Evolutionary conservation across 2,329 filamentous ascomycete genomes (phyloP), one percentile per base, ranked within the genome.

Genomic region (Fusarium fracticaudum): DNA sequence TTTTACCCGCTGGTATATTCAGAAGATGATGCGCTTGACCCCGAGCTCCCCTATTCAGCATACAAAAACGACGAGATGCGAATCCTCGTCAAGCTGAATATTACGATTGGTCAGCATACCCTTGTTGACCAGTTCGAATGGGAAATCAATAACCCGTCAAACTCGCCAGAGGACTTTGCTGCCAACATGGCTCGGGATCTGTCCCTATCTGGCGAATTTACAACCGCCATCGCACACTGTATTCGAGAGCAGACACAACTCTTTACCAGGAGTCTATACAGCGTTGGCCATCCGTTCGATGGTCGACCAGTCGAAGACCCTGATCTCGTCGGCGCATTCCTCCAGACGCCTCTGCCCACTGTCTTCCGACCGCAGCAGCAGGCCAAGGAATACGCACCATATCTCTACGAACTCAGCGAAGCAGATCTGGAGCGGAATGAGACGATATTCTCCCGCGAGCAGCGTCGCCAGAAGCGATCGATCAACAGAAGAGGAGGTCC

Each of bases 51-150:
- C 1, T 98, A 98, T 81, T 92, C 89, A 44, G 95, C 96, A 12
- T 98, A 98, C 86, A 98, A 98, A 84, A 98, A 99, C 80, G 96
- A 99, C 81, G 96, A 99, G 85, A 98, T 99, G 96, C 93, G 96
- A 58, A 93, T 99, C 76, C 86, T 97, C 48, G 91, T 99, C 83
- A 98, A 98, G 83, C 88, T 99, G 58, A 98, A 98, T 83, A 98
- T 99, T 79, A 98, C 96, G 12, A 98, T 99, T 79, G 96, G 96
- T 45, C 93, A 94, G 73, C 94, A 97, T 80, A 98, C 95, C 0
- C 87, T 99, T 33, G 92, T 98, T 41, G 96, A 99, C 79, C 96
- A 98, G 81, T 98, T 99, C 71, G 96, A 99, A 83, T 99, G 96
- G 96, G 96, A 99, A 78, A 95, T 98, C 81, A 98, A 98, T 83